Evolutionary conservation across 176 grass and related monocot species (phyloP).

Genomic region (Ensete glaucum): DNA sequence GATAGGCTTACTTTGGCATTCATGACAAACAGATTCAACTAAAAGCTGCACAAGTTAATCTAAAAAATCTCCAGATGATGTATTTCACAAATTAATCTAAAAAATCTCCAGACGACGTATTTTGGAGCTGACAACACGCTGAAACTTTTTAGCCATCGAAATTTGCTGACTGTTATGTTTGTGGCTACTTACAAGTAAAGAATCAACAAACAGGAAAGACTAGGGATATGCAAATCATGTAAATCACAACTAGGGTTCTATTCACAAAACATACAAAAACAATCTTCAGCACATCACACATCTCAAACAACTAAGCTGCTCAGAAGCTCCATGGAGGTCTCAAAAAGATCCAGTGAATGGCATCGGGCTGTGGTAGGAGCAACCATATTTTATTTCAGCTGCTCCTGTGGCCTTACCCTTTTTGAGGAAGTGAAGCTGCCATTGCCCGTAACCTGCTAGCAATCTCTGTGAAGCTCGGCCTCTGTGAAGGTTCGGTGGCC

Average conservation of each 20-base stretch:
- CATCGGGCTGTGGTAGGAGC: neutral
- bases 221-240: too few relatives aligned
- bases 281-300: neutral
- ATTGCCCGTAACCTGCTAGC: conserved; percentile 65
- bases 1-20: neutral
- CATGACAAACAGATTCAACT: neutral
- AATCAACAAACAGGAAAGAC: neutral
- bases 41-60: too few relatives aligned
- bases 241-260: neutral
- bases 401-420: conserved; percentile 34
- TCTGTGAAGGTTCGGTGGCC: conserved; percentile 70
- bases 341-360: neutral
- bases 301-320: neutral
- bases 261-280: neutral
- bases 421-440: conserved; percentile 42
- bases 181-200: neutral
- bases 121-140: too few relatives aligned
- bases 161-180: too few relatives aligned
- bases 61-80: too few relatives aligned
- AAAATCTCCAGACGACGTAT: too few relatives aligned
- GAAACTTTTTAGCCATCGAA: too few relatives aligned
- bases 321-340: neutral
- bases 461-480: conserved; percentile 71
- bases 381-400: neutral
- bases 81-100: too few relatives aligned